Conservation (phyloP, 2,329 filamentous ascomycete species). For the Cladophialophora exuberans region DNA sequence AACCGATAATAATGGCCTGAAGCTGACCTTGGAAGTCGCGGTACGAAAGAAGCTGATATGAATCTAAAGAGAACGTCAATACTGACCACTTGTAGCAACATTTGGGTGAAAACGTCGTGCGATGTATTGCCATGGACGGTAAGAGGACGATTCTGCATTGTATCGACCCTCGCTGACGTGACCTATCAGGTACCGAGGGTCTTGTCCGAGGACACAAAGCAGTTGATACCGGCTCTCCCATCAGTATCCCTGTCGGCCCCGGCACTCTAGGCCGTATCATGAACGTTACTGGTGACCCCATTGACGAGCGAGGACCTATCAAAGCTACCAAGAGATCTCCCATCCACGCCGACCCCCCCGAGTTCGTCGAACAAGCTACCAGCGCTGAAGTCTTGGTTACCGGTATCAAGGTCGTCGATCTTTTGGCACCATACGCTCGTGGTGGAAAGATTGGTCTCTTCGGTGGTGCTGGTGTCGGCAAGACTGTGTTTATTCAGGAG, state of each 20-base stretch:
- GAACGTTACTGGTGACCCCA: constrained; percentile 99
- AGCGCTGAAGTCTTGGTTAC: constrained; percentile 95
- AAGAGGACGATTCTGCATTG: constrained; percentile 38
- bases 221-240: constrained; percentile 88
- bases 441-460: constrained; percentile 99
- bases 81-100: constrained; percentile 73
- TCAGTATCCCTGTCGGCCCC: constrained; percentile 93
- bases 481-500: constrained; percentile 99
- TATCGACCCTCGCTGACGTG: not conserved
- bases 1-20: constrained; percentile 88
- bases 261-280: constrained; percentile 98
- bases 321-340: constrained; percentile 85
- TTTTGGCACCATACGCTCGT: constrained; percentile 98
- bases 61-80: constrained; percentile 2
- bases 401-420: constrained; percentile 99
- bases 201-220: constrained; percentile 89
- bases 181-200: constrained; percentile 87
- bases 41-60: constrained; percentile 60
- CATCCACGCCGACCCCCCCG: constrained; percentile 92
- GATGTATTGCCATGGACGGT: constrained; percentile 99
- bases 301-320: constrained; percentile 98
- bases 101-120: constrained; percentile 97
- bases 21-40: constrained; percentile 93
- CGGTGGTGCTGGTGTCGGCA: constrained; percentile 99
- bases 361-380: constrained; percentile 95